These are phyloP conservation scores for Arachnomyces sp. DNA, from an alignment of 2,329 filamentous ascomycete species.

Conservation along the genomic window DNA sequence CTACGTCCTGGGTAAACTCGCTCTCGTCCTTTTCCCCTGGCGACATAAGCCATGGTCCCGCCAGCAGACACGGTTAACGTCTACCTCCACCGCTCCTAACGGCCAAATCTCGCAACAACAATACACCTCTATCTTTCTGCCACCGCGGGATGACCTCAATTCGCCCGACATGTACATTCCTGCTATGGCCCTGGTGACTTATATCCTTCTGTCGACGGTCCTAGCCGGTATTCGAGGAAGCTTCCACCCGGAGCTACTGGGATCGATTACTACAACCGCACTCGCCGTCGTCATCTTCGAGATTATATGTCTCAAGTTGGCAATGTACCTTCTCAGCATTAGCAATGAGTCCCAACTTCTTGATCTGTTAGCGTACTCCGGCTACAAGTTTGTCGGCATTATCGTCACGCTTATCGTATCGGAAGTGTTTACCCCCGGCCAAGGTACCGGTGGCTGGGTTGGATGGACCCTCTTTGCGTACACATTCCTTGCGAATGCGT, in stretches of 20 bases:
- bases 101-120: slow-evolving; percentile 56
- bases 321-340: slow-evolving; percentile 88
- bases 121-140: slow-evolving; percentile 60
- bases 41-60: slow-evolving; percentile 95
- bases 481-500: slow-evolving; percentile 86
- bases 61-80: slow-evolving; percentile 58
- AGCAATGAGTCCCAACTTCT: slow-evolving; percentile 89
- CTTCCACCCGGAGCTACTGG: slow-evolving; percentile 90
- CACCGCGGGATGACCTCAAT: slow-evolving; percentile 91
- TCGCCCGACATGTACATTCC: slow-evolving; percentile 99
- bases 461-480: slow-evolving; percentile 87
- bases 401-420: slow-evolving; percentile 79
- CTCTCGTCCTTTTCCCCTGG: slow-evolving; percentile 94
- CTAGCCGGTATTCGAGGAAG: slow-evolving; percentile 82
- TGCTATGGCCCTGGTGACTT: slow-evolving; percentile 95
- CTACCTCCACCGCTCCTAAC: slow-evolving; percentile 37
- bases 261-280: slow-evolving; percentile 78
- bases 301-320: slow-evolving; percentile 82
- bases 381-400: slow-evolving; percentile 97
- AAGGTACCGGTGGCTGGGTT: slow-evolving; percentile 78
- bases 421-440: slow-evolving; percentile 68
- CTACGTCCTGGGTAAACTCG: slow-evolving; percentile 89
- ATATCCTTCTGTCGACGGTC: slow-evolving; percentile 87
- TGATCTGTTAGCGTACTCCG: slow-evolving; percentile 90
- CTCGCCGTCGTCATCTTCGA: slow-evolving; percentile 78